Evolutionary conservation across 1,139 yeast genomes (phyloP).

Genomic region (Hanseniaspora sp.): DNA sequence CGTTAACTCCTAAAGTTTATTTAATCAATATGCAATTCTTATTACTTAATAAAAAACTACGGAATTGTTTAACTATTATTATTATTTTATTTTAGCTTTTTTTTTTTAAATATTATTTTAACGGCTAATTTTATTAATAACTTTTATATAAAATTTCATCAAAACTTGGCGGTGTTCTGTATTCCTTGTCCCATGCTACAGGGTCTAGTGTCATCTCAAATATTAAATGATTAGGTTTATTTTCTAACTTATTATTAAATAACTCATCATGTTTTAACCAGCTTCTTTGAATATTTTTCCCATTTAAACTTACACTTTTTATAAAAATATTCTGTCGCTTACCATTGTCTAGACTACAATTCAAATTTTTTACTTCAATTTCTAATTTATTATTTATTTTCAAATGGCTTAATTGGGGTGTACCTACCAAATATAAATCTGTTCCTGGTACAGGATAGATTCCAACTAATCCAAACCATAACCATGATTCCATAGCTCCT

Average conservation of each 20-base stretch:
- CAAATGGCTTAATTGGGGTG: slow-evolving; percentile 31
- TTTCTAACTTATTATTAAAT: slow-evolving; percentile 29
- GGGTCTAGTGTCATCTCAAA: slow-evolving; percentile 18
- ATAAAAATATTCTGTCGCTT: slow-evolving; percentile 23
- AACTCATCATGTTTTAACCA: slow-evolving; percentile 33
- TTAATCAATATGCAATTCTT: no score
- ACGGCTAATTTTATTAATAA: neutral
- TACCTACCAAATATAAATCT: slow-evolving; percentile 31
- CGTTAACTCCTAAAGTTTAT: no score
- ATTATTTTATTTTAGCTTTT: no score
- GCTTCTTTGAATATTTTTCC: slow-evolving; percentile 27
- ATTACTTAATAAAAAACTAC: no score
- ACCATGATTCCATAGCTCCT: slow-evolving; percentile 37
- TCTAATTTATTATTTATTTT: slow-evolving; percentile 25
- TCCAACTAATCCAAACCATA: slow-evolving; percentile 32
- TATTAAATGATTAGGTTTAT: slow-evolving; percentile 8
- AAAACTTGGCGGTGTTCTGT: slow-evolving; percentile 18
- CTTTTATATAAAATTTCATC: neutral
- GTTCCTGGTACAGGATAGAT: slow-evolving; percentile 35
- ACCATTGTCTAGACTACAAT: slow-evolving; percentile 19
- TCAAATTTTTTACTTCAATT: slow-evolving; percentile 29
- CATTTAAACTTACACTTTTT: slow-evolving; percentile 30
- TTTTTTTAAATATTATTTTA: neutral
- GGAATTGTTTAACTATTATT: no score
- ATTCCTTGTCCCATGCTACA: slow-evolving; percentile 19